Evolutionary conservation across 495 filamentous ascomycete species (phyloP), one percentile per base, ranked within the genome.

Genomic region (Apodospora peruviana): DNA sequence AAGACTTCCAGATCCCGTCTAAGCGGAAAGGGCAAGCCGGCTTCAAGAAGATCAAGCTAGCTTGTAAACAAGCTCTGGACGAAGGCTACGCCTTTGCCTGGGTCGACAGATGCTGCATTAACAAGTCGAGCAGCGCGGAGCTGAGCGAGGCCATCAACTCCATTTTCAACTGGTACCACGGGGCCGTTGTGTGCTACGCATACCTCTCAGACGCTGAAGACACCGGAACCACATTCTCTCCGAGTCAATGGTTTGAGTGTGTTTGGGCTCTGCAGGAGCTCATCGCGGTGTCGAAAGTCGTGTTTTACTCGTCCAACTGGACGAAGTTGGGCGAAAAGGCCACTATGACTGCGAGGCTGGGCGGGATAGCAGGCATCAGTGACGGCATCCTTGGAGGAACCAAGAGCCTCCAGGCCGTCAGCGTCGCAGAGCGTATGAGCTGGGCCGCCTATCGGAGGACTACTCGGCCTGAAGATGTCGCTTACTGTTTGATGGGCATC

Each of bases 101-200:
- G 65, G 50, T 68, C 7, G 65, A 68, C 42, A 68, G 56, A 2
- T 56, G 49, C 38, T 59, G 57, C 38, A 56, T 60, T 47, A 56
- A 70, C 55, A 67, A 69, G 50, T 50, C 54, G 1, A 67, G 58
- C 45, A 55, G 57, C 14, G 56, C 56, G 5, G 67, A 71, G 32
- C 47, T 67, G 4, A 45, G 44, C 27, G 57, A 61, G 29, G 54
- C 62, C 11, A 70, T 71, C 49, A 71, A 68, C 34, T 68, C 66
- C 20, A 71, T 71, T 62, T 71, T 50, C 35, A 40, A 32, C 5
- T 69, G 68, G 65, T 73, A 71, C 42, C 43, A 47, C 21, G 19
- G 22, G 0, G 48, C 65, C 16, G 19, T 17, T 1, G 46, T 66
- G 4, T 73, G 70, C 38, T 68, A 62, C 40, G 70, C 54, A 5